These are phyloP conservation scores for Claviceps sp. DNA, from an alignment of 2,329 filamentous ascomycete genomes.

Conservation along the genomic window DNA sequence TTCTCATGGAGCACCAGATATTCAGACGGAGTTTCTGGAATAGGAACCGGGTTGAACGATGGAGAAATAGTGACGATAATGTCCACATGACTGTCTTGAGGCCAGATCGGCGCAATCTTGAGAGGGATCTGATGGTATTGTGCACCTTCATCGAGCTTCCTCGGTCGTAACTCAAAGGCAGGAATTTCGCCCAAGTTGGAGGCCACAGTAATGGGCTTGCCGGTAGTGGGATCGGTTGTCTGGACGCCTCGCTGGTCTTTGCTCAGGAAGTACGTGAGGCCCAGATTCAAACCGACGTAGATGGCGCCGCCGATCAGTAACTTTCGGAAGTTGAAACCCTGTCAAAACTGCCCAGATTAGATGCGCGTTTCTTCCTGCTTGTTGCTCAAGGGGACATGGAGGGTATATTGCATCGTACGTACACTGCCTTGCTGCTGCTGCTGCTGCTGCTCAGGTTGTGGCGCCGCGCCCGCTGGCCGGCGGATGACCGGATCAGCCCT, in stretches of 20 bases:
- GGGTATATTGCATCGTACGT: neutral
- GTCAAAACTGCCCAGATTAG: neutral
- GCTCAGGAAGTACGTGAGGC: slow-evolving; percentile 39
- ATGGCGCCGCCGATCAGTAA: slow-evolving; percentile 39
- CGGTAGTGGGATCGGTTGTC: slow-evolving; percentile 33
- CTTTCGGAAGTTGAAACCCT: slow-evolving; percentile 29
- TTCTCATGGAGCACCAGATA: slow-evolving; percentile 68
- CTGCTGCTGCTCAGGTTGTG: slow-evolving; percentile 4
- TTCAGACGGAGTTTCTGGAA: slow-evolving; percentile 52
- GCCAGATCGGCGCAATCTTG: slow-evolving; percentile 78
- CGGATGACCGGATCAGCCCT: neutral
- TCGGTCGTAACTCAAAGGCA: slow-evolving; percentile 51
- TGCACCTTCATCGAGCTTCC: slow-evolving; percentile 44
- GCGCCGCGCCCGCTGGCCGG: slow-evolving; percentile 12
- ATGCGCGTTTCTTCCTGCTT: neutral
- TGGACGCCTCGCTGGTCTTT: slow-evolving; percentile 34
- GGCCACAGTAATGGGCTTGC: slow-evolving; percentile 39
- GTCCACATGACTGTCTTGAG: slow-evolving; percentile 63
- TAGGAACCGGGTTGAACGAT: slow-evolving; percentile 52
- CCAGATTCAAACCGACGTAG: slow-evolving; percentile 46
- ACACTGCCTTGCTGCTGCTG: slow-evolving; percentile 13
- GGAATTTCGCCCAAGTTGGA: slow-evolving; percentile 45
- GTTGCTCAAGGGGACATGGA: neutral
- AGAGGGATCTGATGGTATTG: slow-evolving; percentile 53
- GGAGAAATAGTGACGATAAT: slow-evolving; percentile 75